phyloP scores from a whole-genome alignment of 441 rosid species.

The Erysimum cheiri region DNA sequence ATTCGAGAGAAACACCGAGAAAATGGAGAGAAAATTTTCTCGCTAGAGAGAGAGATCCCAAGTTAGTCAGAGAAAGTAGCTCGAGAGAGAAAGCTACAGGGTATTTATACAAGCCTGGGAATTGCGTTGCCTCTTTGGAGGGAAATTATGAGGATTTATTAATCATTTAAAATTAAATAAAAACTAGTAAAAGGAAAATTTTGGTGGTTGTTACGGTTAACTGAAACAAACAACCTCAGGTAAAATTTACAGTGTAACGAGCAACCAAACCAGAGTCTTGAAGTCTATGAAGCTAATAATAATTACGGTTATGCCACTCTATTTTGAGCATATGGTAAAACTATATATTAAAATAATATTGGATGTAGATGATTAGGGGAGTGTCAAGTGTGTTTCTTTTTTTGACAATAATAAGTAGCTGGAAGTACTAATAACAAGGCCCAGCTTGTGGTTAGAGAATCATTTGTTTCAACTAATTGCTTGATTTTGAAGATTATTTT shows the following conservation, averaged over 20 bases:
- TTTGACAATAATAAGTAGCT: slow-evolving; percentile 31
- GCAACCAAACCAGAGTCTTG: neutral
- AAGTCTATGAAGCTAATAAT: neutral
- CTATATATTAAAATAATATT: neutral
- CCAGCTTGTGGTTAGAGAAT: slow-evolving; percentile 43
- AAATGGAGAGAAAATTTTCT: slow-evolving; percentile 28
- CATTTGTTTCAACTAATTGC: slow-evolving; percentile 49
- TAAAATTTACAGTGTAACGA: neutral
- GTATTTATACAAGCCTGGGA: slow-evolving; percentile 32
- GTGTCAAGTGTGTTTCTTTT: no score
- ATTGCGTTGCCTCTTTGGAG: slow-evolving; percentile 35
- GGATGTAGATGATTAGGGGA: no score
- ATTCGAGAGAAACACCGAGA: slow-evolving; percentile 26
- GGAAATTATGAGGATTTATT: slow-evolving; percentile 31
- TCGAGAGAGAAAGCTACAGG: slow-evolving; percentile 22
- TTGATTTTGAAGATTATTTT: slow-evolving; percentile 42
- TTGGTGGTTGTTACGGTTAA: slow-evolving; percentile 34
- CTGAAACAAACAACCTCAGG: slow-evolving; percentile 22
- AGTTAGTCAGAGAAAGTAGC: slow-evolving; percentile 27
- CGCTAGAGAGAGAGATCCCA: slow-evolving; percentile 17
- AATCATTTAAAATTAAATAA: slow-evolving; percentile 12
- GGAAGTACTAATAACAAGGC: slow-evolving; percentile 37
- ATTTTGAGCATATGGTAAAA: neutral
- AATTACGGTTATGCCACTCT: slow-evolving; percentile 30
- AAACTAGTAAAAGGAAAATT: neutral